phyloP scores from a whole-genome alignment of 2,329 filamentous ascomycete genomes.

The Fusarium torreyae region DNA sequence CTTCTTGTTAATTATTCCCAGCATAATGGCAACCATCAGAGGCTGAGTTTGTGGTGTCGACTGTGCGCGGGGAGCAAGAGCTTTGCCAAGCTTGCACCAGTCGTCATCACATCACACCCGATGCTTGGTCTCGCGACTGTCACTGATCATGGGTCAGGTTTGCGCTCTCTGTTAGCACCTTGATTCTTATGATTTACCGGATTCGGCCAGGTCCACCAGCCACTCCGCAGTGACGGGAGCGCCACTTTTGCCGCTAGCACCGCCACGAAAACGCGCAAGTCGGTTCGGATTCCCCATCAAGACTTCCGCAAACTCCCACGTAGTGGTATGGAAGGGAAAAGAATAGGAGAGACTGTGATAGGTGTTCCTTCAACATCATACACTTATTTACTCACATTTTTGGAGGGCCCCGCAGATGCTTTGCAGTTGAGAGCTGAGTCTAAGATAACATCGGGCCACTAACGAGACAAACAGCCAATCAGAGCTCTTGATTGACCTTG shows the following conservation, averaged over 20 bases:
- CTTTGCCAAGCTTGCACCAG: constrained; percentile 18
- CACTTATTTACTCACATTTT: not conserved
- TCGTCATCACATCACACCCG: constrained; percentile 33
- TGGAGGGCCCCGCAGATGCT: constrained; percentile 3
- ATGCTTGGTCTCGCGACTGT: not conserved
- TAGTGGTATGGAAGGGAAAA: constrained; percentile 1
- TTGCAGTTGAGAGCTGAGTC: constrained; percentile 17
- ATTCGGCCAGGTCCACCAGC: constrained; percentile 35
- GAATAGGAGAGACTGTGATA: not conserved
- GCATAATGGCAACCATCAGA: constrained; percentile 15
- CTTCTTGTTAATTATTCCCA: constrained; percentile 10
- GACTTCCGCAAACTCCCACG: not conserved
- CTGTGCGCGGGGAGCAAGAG: constrained; percentile 7
- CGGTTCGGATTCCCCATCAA: constrained; percentile 10
- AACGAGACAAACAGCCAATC: constrained; percentile 22
- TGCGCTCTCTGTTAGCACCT: constrained; percentile 5
- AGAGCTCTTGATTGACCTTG: not conserved
- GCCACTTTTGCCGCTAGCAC: constrained; percentile 33
- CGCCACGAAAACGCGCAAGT: constrained; percentile 40
- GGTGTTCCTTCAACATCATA: not conserved
- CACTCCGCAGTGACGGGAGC: constrained; percentile 16
- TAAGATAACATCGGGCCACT: constrained; percentile 7
- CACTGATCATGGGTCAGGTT: constrained; percentile 26
- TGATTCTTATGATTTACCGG: constrained; percentile 18
- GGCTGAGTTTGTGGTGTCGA: constrained; percentile 20